A percentile compares a stretch with the other conserved stretches of the same genome.
Evolutionary conservation across 2,329 filamentous ascomycete genomes (phyloP).

Genomic region (Xylaria sp.): DNA sequence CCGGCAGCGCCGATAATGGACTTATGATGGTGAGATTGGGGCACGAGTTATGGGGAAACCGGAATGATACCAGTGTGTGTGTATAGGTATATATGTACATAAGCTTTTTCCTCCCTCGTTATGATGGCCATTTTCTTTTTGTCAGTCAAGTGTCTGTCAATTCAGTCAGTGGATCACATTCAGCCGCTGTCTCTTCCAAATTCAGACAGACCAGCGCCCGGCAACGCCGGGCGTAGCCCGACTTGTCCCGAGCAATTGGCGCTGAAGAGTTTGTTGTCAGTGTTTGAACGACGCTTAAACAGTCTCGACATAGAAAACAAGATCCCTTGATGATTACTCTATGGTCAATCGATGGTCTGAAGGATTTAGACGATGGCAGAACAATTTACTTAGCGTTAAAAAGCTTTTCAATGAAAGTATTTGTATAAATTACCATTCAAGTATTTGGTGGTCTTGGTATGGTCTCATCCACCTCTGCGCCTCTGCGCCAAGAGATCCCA

Average conservation of each 20-base stretch:
- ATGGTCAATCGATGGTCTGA: no score
- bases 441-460: not conserved
- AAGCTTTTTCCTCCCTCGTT: not conserved
- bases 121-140: not conserved
- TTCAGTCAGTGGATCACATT: not conserved
- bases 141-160: not conserved
- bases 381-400: no score
- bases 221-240: no score
- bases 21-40: not conserved
- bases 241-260: no score
- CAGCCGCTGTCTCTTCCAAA: not conserved
- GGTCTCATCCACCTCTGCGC: not conserved
- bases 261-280: no score
- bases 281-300: no score
- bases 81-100: constrained; percentile 6
- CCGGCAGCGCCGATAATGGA: not conserved
- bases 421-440: no score
- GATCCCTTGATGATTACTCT: no score
- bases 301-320: no score
- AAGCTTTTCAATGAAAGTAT: no score
- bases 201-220: no score
- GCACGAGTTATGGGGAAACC: not conserved
- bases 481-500: constrained; percentile 9
- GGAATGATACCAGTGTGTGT: constrained; percentile 3
- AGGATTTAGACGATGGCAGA: no score